Percentiles rank a stretch among this genome's conserved stretches.
These are phyloP conservation scores for Millerozyma miso DNA, from an alignment of 805 yeast genomes.

Conservation along the genomic window DNA sequence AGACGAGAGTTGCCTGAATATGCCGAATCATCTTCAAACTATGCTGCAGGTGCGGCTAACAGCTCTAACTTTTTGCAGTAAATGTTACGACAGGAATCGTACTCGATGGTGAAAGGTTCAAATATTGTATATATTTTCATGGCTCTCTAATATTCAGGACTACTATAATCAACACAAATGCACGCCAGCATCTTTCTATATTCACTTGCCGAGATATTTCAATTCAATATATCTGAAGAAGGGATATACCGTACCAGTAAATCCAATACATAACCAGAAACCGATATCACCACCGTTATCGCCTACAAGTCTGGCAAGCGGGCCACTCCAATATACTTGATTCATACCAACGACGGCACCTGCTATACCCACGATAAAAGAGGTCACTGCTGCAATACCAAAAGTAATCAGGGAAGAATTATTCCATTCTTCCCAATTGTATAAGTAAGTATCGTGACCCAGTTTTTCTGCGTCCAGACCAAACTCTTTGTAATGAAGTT, in stretches of 20 bases:
- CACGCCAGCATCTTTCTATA: too few relatives aligned
- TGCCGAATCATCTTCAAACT: too few relatives aligned
- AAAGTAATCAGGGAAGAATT: constrained; percentile 21
- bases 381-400: constrained; percentile 31
- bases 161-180: too few relatives aligned
- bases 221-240: constrained; percentile 28
- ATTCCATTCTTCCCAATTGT: constrained; percentile 32
- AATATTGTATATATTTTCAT: too few relatives aligned
- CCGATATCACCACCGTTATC: constrained; percentile 35
- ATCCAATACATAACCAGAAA: constrained; percentile 34
- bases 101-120: too few relatives aligned
- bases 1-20: too few relatives aligned
- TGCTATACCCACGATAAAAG: constrained; percentile 29
- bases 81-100: too few relatives aligned
- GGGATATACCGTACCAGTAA: constrained; percentile 30
- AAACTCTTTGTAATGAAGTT: constrained; percentile 27
- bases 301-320: constrained; percentile 29
- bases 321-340: constrained; percentile 35
- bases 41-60: too few relatives aligned
- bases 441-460: constrained; percentile 7
- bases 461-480: constrained; percentile 6
- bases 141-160: too few relatives aligned
- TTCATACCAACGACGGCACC: constrained; percentile 42
- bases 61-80: too few relatives aligned
- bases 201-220: constrained; percentile 20